Conservation (phyloP, 352 stramenopile species). For the Phytophthora niederhauseri region DNA sequence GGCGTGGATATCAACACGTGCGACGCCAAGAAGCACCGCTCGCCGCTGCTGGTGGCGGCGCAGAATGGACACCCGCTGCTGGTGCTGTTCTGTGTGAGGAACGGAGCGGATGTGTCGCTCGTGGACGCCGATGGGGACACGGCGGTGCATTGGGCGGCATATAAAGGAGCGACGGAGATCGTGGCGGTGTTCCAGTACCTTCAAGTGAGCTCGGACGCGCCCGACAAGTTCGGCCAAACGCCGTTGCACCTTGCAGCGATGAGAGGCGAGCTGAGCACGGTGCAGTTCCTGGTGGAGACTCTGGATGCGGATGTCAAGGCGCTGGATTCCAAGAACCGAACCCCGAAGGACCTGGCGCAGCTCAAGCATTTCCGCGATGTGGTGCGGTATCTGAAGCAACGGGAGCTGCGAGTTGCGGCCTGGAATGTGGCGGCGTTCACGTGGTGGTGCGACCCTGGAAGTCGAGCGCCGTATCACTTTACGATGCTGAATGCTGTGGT, state of each 20-base stretch:
- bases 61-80: conserved; percentile 80
- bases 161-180: conserved; percentile 86
- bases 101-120: conserved; percentile 69
- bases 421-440: conserved; percentile 71
- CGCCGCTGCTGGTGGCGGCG: conserved; percentile 74
- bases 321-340: conserved; percentile 59
- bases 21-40: conserved; percentile 74
- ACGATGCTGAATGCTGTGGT: conserved; percentile 58
- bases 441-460: conserved; percentile 63
- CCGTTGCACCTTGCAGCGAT: conserved; percentile 84
- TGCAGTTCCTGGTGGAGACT: conserved; percentile 85
- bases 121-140: conserved; percentile 76
- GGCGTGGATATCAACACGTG: conserved; percentile 76
- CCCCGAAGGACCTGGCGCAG: conserved; percentile 63
- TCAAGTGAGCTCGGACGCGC: conserved; percentile 60
- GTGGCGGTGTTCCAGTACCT: conserved; percentile 86
- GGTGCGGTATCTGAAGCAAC: conserved; percentile 54
- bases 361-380: conserved; percentile 65
- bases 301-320: conserved; percentile 65
- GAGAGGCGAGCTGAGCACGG: conserved; percentile 66
- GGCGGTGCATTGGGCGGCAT: conserved; percentile 87
- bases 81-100: conserved; percentile 78
- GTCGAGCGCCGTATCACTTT: conserved; percentile 72
- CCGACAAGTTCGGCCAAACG: conserved; percentile 81
- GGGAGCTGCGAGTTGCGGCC: conserved; percentile 27